Evolutionary conservation across 352 stramenopile genomes (phyloP).

Genomic region (Globisporangium abappressorium): DNA sequence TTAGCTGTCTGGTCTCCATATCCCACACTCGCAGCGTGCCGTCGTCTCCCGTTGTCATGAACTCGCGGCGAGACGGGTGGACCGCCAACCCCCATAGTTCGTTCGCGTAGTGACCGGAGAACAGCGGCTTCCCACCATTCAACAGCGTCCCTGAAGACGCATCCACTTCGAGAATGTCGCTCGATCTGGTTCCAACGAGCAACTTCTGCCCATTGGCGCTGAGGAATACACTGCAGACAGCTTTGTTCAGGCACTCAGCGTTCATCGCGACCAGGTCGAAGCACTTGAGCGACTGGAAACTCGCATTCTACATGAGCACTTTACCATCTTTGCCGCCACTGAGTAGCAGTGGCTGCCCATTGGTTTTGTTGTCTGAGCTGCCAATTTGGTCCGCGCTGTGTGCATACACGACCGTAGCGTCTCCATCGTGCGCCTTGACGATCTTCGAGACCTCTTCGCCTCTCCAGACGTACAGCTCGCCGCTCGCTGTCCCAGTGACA

Average conservation of each 20-base stretch:
- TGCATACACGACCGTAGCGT: slow-evolving; percentile 36
- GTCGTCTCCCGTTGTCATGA: slow-evolving; percentile 80
- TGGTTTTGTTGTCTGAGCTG: slow-evolving; percentile 11
- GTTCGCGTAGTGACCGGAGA: slow-evolving; percentile 62
- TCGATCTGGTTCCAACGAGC: slow-evolving; percentile 84
- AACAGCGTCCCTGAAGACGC: slow-evolving; percentile 35
- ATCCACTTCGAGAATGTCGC: slow-evolving; percentile 84
- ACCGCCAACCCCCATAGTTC: slow-evolving; percentile 83
- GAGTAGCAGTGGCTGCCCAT: slow-evolving; percentile 26
- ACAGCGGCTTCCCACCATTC: slow-evolving; percentile 35
- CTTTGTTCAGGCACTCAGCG: slow-evolving; percentile 31
- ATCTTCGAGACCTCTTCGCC: slow-evolving; percentile 41
- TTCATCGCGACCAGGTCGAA: slow-evolving; percentile 49
- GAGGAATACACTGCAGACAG: slow-evolving; percentile 45
- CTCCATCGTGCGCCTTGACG: slow-evolving; percentile 67
- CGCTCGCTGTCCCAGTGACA: slow-evolving; percentile 47
- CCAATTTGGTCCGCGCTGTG: slow-evolving; percentile 1
- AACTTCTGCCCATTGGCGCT: slow-evolving; percentile 41
- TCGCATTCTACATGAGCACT: slow-evolving; percentile 60
- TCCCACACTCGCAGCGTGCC: slow-evolving; percentile 82
- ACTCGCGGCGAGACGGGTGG: slow-evolving; percentile 61
- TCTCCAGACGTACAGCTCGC: slow-evolving; percentile 62
- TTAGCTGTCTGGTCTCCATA: slow-evolving; percentile 50
- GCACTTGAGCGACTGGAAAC: slow-evolving; percentile 69
- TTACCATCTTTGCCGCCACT: slow-evolving; percentile 75